phyloP scores from a whole-genome alignment of 768 basidiomycete genomes.

The Trametes sanguinea region DNA sequence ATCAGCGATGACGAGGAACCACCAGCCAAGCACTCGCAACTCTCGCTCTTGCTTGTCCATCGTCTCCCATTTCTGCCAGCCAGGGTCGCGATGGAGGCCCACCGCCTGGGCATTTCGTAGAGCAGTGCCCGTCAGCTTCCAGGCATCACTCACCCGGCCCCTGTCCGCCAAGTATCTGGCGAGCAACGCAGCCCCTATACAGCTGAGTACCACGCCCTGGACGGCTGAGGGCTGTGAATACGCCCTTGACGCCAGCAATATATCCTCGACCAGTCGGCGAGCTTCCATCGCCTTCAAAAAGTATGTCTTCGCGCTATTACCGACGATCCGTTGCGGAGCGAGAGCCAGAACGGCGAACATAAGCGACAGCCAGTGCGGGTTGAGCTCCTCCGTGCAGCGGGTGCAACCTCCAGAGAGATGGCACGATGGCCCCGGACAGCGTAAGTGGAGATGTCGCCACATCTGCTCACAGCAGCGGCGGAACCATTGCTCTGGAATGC shows the following conservation, averaged over 20 bases:
- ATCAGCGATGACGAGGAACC: slow-evolving; percentile 28
- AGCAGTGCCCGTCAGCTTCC: slow-evolving; percentile 30
- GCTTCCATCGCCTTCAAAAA: slow-evolving; percentile 49
- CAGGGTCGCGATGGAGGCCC: slow-evolving; percentile 33
- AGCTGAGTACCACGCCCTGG: slow-evolving; percentile 48
- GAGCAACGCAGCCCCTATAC: slow-evolving; percentile 48
- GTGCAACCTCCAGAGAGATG: slow-evolving; percentile 31
- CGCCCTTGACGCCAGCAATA: slow-evolving; percentile 28
- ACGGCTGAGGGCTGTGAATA: slow-evolving; percentile 23
- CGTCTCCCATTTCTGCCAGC: slow-evolving; percentile 30
- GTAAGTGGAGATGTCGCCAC: slow-evolving; percentile 44
- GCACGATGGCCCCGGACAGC: slow-evolving; percentile 22
- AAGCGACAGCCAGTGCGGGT: slow-evolving; percentile 52
- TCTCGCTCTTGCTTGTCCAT: slow-evolving; percentile 31
- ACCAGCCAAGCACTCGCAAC: slow-evolving; percentile 30
- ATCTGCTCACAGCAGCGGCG: slow-evolving; percentile 43
- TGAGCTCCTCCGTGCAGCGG: slow-evolving; percentile 39
- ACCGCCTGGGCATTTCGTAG: slow-evolving; percentile 30
- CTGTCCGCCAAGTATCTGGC: slow-evolving; percentile 47
- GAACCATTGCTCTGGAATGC: slow-evolving; percentile 53
- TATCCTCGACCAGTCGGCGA: slow-evolving; percentile 48
- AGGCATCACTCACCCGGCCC: slow-evolving; percentile 47
- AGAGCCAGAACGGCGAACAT: slow-evolving; percentile 52
- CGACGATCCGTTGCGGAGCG: slow-evolving; percentile 33
- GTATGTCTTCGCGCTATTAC: slow-evolving; percentile 28